Evolutionary conservation across 257 asterid genomes (phyloP), one percentile per base, ranked within the genome.

Genomic region (Paraleonurus japonicus): DNA sequence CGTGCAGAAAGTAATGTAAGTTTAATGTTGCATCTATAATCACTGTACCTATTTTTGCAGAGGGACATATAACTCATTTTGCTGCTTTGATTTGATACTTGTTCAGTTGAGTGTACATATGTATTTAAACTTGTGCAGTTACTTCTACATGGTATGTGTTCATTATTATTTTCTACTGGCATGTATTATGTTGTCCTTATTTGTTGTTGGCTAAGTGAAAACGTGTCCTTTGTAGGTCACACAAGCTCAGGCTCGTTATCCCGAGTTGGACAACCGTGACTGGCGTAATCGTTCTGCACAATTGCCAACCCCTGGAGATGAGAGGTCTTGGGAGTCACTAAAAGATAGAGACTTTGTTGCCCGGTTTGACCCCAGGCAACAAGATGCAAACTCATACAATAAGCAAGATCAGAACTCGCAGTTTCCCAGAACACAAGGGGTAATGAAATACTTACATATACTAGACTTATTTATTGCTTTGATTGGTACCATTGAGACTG

Each of bases 1-100:
- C 95, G 80, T 55, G 91, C 70, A 24, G 97, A 92, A 80, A 83
- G 62, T 60, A 85, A 58, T 85, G 99, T 95, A 80, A 82, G 96
- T 79, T 57, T 28, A 39, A 59, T 59, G 13, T 39, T 50, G 62
- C 48, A 28, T 50, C 57, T 70, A 6, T 75, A 75, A 30, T 55
- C 61, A 10, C 20, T 48, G 24, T 20, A 9, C 17, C 22, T 8
- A 41, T 20, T 32, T 20, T 47, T 57, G 28, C 23, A 1, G 57
- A 11, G 17, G 13, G 23, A 19, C 48, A 24, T 53, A n/a, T 47
- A 22, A 22, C 51, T 45, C 17, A 58, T 60, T 9, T 28, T 41
- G 16, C 13, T 67, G 32, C 17, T 71, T 27, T 43, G 58, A 20
- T 45, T 53, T 55, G 51, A 16, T 57, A 11, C 57, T 41, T 37